These are phyloP conservation scores for Porcisia deanei DNA, from an alignment of 208 protist species.

Conservation along the genomic window DNA sequence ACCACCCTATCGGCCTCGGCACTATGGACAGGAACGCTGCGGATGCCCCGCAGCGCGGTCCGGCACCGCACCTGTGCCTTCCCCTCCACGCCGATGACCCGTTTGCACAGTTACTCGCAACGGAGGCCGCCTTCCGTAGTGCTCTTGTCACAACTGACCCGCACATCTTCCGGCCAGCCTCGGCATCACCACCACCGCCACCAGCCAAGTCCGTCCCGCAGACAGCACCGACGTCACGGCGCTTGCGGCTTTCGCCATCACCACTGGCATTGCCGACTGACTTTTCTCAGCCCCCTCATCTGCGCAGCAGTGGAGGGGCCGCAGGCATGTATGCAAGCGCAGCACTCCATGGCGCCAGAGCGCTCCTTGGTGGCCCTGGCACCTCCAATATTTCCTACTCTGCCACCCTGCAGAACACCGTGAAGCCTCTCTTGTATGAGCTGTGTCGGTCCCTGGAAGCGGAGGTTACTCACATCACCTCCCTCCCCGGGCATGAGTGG, in stretches of 20 bases:
- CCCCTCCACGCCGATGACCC: constrained; percentile 19
- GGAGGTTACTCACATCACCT: constrained; percentile 1
- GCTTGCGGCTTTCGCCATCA: not conserved
- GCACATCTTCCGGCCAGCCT: constrained; percentile 13
- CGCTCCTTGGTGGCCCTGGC: not conserved
- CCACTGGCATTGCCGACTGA: not conserved
- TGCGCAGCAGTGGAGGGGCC: not conserved
- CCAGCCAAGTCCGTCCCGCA: not conserved
- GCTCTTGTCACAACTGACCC: constrained; percentile 26
- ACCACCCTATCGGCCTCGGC: not conserved
- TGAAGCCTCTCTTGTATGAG: constrained; percentile 30
- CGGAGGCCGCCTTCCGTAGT: constrained; percentile 26
- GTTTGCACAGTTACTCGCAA: constrained; percentile 21
- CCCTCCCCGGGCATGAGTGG: constrained; percentile 4
- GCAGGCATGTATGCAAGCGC: not conserved
- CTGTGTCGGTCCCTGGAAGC: constrained; percentile 19
- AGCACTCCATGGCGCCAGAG: not conserved
- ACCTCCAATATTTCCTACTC: constrained; percentile 7
- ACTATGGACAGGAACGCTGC: not conserved
- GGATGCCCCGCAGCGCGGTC: not conserved
- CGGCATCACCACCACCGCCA: constrained; percentile 9
- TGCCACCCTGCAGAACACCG: constrained; percentile 16
- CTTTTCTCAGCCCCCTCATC: not conserved
- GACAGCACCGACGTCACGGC: not conserved
- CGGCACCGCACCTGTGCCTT: constrained; percentile 20